Evolutionary conservation across 805 yeast species (phyloP).

Genomic region (Ogataea haglerorum): DNA sequence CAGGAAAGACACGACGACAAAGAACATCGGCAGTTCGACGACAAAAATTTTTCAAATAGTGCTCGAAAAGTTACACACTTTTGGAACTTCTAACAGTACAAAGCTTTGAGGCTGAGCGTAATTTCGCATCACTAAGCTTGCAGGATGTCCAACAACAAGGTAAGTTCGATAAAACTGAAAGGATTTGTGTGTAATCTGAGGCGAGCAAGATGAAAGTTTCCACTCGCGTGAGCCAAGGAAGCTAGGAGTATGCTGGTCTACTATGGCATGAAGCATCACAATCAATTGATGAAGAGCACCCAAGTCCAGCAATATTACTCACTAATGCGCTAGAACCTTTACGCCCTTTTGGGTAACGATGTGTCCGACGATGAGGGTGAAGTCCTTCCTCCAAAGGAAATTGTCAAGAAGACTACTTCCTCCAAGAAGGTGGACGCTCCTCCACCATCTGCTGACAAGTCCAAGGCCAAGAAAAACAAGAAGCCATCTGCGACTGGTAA

Average conservation of each 20-base stretch:
- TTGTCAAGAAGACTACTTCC: constrained; percentile 78
- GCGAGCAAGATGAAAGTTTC: neutral
- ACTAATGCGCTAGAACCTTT: constrained; percentile 56
- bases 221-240: neutral
- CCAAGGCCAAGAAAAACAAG: constrained; percentile 71
- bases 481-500: constrained; percentile 75
- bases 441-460: constrained; percentile 77
- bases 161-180: constrained; percentile 11
- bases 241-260: neutral
- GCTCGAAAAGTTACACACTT: constrained; percentile 5
- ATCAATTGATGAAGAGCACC: neutral
- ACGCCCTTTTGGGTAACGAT: constrained; percentile 83
- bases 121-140: constrained; percentile 5
- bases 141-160: constrained; percentile 30
- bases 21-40: constrained; percentile 12
- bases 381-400: constrained; percentile 58
- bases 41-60: constrained; percentile 20
- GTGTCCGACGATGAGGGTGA: constrained; percentile 73
- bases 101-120: constrained; percentile 9
- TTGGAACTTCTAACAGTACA: constrained; percentile 6
- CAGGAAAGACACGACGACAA: constrained; percentile 12
- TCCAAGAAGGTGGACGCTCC: constrained; percentile 84
- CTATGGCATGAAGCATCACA: neutral
- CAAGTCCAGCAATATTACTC: neutral
- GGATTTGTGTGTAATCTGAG: neutral